Conservation (phyloP, 2,329 filamentous ascomycete genomes). For the Beauveria pseudobassiana region DNA sequence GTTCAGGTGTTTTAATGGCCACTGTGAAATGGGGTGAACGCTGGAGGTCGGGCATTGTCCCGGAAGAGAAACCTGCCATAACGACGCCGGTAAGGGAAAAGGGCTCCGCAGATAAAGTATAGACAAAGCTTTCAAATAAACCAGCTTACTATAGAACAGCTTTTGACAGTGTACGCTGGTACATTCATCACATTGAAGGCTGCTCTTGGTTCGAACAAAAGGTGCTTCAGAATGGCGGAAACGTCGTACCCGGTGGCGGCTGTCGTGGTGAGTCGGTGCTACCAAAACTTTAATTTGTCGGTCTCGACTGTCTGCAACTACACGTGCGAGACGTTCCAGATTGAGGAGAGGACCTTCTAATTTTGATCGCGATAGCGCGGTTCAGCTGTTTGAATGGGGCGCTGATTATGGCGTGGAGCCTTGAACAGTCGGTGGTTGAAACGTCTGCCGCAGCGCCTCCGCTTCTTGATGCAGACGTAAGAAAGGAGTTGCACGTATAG, state of each 20-base stretch:
- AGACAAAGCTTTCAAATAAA: neutral
- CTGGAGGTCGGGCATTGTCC: slow-evolving; percentile 32
- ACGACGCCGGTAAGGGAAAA: neutral
- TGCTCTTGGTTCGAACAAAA: neutral
- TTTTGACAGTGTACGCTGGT: neutral
- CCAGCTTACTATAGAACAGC: neutral
- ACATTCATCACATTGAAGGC: neutral
- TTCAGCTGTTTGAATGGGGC: neutral
- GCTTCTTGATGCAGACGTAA: neutral
- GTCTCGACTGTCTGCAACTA: neutral
- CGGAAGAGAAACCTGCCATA: slow-evolving; percentile 3
- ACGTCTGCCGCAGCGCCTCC: neutral
- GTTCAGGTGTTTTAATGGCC: slow-evolving; percentile 28
- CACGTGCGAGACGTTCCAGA: neutral
- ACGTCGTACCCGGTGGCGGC: neutral
- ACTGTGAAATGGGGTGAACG: slow-evolving; percentile 32
- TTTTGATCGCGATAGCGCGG: neutral
- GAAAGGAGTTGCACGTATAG: neutral
- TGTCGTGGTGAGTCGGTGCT: neutral
- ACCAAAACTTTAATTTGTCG: neutral
- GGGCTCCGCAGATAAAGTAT: neutral
- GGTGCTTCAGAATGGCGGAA: neutral
- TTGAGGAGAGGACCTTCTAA: neutral
- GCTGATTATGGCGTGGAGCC: neutral
- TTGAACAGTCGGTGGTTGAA: neutral